Percentiles rank a stretch among this genome's conserved stretches.
phyloP scores from a whole-genome alignment of 2,329 filamentous ascomycete species.

The Xylaria sp. region DNA sequence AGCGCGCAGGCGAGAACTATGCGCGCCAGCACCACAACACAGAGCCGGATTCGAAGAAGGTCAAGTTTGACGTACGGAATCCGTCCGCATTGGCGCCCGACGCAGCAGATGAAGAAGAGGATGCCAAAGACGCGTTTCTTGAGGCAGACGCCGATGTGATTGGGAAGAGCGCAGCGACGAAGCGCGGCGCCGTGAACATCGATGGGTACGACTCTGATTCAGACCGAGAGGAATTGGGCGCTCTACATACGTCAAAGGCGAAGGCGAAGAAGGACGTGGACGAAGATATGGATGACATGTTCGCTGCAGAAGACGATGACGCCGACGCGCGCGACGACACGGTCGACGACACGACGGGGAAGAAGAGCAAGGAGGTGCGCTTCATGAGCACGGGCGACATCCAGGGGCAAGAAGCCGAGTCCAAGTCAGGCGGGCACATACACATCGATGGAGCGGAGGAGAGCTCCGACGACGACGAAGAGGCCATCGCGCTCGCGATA shows the following conservation, averaged over 20 bases:
- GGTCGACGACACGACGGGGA: slow-evolving; percentile 59
- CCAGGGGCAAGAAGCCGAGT: slow-evolving; percentile 79
- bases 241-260: slow-evolving; percentile 41
- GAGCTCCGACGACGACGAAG: slow-evolving; percentile 69
- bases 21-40: slow-evolving; percentile 74
- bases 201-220: slow-evolving; percentile 98
- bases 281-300: slow-evolving; percentile 86
- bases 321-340: slow-evolving; percentile 64
- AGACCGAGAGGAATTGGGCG: slow-evolving; percentile 73
- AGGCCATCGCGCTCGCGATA: slow-evolving; percentile 78
- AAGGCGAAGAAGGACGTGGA: slow-evolving; percentile 53
- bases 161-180: slow-evolving; percentile 78
- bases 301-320: slow-evolving; percentile 71
- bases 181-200: slow-evolving; percentile 93
- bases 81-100: slow-evolving; percentile 91
- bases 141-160: slow-evolving; percentile 96
- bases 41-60: slow-evolving; percentile 72
- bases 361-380: slow-evolving; percentile 70
- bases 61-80: slow-evolving; percentile 94
- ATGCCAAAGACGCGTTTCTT: slow-evolving; percentile 70
- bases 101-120: slow-evolving; percentile 65
- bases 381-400: slow-evolving; percentile 73
- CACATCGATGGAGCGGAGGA: slow-evolving; percentile 68
- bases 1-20: slow-evolving; percentile 84
- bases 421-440: slow-evolving; percentile 79